Conservation (phyloP, 2,329 filamentous ascomycete genomes). For the Botrytis fragariae region DNA sequence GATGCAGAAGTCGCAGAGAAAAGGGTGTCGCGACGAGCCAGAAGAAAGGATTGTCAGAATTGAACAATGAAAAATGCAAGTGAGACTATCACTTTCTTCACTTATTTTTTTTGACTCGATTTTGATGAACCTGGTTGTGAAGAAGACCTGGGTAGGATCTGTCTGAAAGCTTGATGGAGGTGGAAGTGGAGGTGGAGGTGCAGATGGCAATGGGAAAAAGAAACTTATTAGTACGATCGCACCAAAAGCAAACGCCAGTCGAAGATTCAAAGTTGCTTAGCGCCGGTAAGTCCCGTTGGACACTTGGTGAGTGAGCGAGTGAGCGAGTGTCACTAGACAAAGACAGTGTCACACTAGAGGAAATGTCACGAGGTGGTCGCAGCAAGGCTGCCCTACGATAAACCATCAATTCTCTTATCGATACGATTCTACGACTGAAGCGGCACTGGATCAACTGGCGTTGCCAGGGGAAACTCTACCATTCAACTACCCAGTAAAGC, state of each 20-base stretch:
- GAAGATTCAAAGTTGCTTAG: conserved; percentile 7
- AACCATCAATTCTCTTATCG: neutral
- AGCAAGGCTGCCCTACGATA: neutral
- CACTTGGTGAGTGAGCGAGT: too few relatives aligned
- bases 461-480: conserved; percentile 20
- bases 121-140: neutral
- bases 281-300: neutral
- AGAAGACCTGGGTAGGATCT: neutral
- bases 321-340: neutral
- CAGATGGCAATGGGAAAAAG: neutral
- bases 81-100: conserved; percentile 17
- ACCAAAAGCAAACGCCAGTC: neutral
- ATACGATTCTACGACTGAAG: neutral
- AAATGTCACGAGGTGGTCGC: neutral
- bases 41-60: conserved; percentile 8
- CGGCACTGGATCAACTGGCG: neutral
- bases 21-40: neutral
- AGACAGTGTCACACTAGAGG: neutral
- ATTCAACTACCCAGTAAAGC: neutral
- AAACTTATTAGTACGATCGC: conserved; percentile 2
- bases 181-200: neutral
- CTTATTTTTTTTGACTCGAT: neutral
- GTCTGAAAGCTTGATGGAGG: neutral
- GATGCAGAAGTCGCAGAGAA: neutral
- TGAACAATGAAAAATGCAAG: conserved; percentile 2